A percentile compares a stretch with the other conserved stretches of the same genome.
Conservation (phyloP, 495 filamentous ascomycete species). For the Bacidia gigantensis region DNA sequence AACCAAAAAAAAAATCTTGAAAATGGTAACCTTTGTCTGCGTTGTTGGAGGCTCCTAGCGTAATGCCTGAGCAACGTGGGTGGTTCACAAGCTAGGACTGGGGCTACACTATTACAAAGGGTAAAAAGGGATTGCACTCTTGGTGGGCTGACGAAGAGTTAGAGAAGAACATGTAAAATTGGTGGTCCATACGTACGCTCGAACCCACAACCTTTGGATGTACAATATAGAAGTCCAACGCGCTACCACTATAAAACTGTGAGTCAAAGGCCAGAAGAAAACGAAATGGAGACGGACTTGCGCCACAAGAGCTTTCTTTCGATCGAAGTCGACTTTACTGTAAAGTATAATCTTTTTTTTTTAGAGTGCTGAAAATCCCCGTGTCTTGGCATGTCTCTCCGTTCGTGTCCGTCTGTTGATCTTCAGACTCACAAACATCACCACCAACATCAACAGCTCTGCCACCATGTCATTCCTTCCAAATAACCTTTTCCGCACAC, state of each 20-base stretch:
- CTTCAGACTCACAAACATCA: not conserved
- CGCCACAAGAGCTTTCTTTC: conserved; percentile 23
- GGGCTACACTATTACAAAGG: too few relatives aligned
- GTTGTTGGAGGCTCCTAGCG: too few relatives aligned
- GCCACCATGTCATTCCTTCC: not conserved
- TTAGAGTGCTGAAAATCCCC: not conserved
- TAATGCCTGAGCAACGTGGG: too few relatives aligned
- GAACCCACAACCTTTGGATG: conserved; percentile 33
- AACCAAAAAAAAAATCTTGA: too few relatives aligned
- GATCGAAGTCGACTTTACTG: not conserved
- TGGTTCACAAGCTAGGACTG: too few relatives aligned
- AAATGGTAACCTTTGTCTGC: too few relatives aligned
- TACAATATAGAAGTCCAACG: conserved; percentile 27
- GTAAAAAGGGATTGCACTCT: conserved; percentile 16
- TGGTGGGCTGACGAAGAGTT: conserved; percentile 22
- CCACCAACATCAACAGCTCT: not conserved
- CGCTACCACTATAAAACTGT: conserved; percentile 20
- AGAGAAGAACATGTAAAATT: not conserved
- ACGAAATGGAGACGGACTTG: conserved; percentile 9
- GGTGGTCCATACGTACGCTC: not conserved
- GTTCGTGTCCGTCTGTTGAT: not conserved
- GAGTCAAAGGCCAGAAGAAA: not conserved
- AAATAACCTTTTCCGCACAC: not conserved
- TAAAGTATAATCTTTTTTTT: not conserved
- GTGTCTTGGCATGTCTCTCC: not conserved